These are phyloP conservation scores for Euphorbia lathyris DNA, from an alignment of 345 rosid species.

Conservation along the genomic window DNA sequence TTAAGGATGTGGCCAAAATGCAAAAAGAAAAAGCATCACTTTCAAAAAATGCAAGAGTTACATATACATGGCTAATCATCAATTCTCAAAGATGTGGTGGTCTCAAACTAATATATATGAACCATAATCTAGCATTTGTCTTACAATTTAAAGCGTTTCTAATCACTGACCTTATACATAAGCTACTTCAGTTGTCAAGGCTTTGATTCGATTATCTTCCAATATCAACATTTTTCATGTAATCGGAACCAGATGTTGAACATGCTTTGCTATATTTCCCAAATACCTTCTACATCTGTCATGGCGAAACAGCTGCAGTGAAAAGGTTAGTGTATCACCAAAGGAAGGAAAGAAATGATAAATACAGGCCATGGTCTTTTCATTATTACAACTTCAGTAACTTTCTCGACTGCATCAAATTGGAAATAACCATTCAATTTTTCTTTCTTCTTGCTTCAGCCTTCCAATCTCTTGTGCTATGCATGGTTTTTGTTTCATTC, in stretches of 20 bases:
- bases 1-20: background rate
- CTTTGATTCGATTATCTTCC: background rate
- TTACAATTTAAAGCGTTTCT: background rate
- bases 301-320: slow-evolving; percentile 4
- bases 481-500: slow-evolving; percentile 25
- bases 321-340: too few relatives aligned
- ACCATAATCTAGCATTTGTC: background rate
- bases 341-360: too few relatives aligned
- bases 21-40: background rate
- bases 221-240: background rate
- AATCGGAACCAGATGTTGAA: background rate
- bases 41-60: background rate
- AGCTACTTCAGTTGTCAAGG: background rate
- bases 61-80: background rate
- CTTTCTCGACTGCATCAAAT: slow-evolving; percentile 3
- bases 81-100: background rate
- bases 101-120: background rate
- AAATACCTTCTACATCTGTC: slow-evolving; percentile 8
- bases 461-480: slow-evolving; percentile 62
- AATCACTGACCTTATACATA: slow-evolving; percentile 8
- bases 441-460: slow-evolving; percentile 65
- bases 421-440: slow-evolving; percentile 15
- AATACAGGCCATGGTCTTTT: too few relatives aligned
- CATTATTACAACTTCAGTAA: background rate
- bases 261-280: background rate